Base-by-base conservation (phyloP, 139 green algal species). In the Microglena sp. region DNA sequence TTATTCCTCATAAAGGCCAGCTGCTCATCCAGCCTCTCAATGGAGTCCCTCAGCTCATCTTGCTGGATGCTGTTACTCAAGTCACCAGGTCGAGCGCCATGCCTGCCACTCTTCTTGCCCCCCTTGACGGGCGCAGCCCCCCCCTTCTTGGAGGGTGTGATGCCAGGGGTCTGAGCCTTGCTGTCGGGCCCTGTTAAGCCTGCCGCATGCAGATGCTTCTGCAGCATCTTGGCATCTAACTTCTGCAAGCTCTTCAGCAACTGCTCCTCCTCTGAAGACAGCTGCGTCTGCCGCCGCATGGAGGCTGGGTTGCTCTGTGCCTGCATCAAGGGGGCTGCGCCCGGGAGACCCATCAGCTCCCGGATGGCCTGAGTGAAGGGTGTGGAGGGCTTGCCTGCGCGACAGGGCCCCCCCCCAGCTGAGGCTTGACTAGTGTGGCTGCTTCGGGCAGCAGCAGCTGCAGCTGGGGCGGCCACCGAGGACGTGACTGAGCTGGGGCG, bases 301-400 rank as follows among this genome's bases (percentile, higher is more conserved):
- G 11, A 59, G 18, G 50, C 21, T n/a, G 15, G 50, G 18, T 27
- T 6, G 15, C 50, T 24, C 11, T 59, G 40, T 18, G 40, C 40
- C 40, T 50, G 40, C 40, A 24, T 18, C 40, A 50, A 50, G 15
- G 40, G 40, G 31, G 29, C 15, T 31, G 7, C 26, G 31, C 69
- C 75, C 46, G 74, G 74, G 33, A 81, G 45, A 1, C 74, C 73
- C 68, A 80, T 80, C 5, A 80, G 64, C 64, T 80, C 68, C 15
- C 58, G 58, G 26, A 75, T 69, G n/a, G 73, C 73, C 8, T 69
- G 59, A 0, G 73, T 80, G 73, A 80, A 80, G 22, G 73, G 73
- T 21, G 64, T 76, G n/a, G 67, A 31, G 0, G 67, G 60, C 56
- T 66, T 68, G 63, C 22, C 11, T 27, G 50, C 11, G 11, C 50